phyloP scores from a whole-genome alignment of 2,329 filamentous ascomycete genomes.

The Cercospora sojina region DNA sequence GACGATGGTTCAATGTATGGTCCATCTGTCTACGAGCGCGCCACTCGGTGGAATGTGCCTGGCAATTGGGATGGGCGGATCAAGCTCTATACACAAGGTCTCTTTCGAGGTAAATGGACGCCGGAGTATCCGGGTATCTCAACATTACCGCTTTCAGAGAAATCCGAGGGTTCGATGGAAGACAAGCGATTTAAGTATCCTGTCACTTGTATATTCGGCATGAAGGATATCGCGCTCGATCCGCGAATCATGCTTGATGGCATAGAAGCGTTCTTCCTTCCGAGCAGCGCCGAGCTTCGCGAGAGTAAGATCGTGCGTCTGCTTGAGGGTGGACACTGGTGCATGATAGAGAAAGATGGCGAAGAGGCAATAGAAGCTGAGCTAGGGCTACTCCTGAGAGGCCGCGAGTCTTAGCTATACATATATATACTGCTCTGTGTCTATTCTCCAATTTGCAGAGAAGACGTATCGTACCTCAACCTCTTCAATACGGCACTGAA shows the following conservation, averaged over 20 bases:
- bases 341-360: conserved; percentile 46
- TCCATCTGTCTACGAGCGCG: conserved; percentile 42
- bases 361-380: conserved; percentile 20
- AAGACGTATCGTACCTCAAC: not conserved
- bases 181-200: conserved; percentile 47
- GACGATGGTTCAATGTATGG: conserved; percentile 41
- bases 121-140: conserved; percentile 21
- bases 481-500: not conserved
- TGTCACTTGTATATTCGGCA: conserved; percentile 56
- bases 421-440: not conserved
- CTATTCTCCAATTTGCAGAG: not conserved
- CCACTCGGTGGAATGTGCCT: conserved; percentile 33
- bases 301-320: conserved; percentile 49
- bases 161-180: conserved; percentile 30
- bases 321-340: conserved; percentile 55
- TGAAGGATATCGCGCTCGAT: conserved; percentile 54
- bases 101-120: conserved; percentile 48
- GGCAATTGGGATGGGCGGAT: conserved; percentile 54
- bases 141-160: conserved; percentile 17
- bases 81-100: conserved; percentile 55
- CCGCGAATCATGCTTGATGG: conserved; percentile 52
- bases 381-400: conserved; percentile 1
- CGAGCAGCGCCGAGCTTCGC: not conserved
- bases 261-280: conserved; percentile 51
- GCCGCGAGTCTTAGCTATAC: not conserved